A percentile compares a stretch with the other conserved stretches of the same genome.
These are phyloP conservation scores for Penicillium crystallinum DNA, from an alignment of 495 filamentous ascomycete species.

Conservation along the genomic window DNA sequence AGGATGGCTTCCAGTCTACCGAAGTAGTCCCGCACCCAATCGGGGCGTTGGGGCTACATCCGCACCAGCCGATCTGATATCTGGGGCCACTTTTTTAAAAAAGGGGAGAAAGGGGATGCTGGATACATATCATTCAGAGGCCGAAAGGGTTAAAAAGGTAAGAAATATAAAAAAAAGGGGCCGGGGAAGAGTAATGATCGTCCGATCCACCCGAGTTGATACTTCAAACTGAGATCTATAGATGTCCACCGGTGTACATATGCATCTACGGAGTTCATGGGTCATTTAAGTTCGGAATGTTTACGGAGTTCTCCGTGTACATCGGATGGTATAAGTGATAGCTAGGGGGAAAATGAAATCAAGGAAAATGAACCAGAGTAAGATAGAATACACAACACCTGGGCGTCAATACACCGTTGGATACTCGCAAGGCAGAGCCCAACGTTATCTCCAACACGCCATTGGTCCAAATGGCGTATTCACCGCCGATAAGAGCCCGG, in stretches of 20 bases:
- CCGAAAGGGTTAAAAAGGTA: neutral
- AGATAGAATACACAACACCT: neutral
- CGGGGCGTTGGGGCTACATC: constrained; percentile 18
- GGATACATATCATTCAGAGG: neutral
- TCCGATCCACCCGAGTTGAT: constrained; percentile 6
- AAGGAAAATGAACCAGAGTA: neutral
- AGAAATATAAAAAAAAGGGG: neutral
- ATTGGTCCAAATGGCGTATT: neutral
- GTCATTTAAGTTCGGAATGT: too few relatives aligned
- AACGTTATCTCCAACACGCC: neutral
- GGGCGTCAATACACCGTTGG: neutral
- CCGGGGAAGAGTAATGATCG: constrained; percentile 9
- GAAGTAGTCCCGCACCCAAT: constrained; percentile 16
- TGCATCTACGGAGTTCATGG: too few relatives aligned
- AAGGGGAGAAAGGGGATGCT: constrained; percentile 1
- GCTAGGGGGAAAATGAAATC: too few relatives aligned
- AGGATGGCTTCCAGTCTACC: constrained; percentile 20
- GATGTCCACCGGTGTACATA: neutral
- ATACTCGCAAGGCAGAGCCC: neutral
- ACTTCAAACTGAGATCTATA: neutral
- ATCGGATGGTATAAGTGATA: too few relatives aligned
- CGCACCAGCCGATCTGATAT: constrained; percentile 26
- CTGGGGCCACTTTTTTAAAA: neutral
- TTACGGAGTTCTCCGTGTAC: too few relatives aligned
- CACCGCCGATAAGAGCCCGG: constrained; percentile 1